Percentiles rank a stretch among this genome's conserved stretches.
Evolutionary conservation across 2,329 filamentous ascomycete species (phyloP).

Genomic region (Trichoderma citrinoviride): DNA sequence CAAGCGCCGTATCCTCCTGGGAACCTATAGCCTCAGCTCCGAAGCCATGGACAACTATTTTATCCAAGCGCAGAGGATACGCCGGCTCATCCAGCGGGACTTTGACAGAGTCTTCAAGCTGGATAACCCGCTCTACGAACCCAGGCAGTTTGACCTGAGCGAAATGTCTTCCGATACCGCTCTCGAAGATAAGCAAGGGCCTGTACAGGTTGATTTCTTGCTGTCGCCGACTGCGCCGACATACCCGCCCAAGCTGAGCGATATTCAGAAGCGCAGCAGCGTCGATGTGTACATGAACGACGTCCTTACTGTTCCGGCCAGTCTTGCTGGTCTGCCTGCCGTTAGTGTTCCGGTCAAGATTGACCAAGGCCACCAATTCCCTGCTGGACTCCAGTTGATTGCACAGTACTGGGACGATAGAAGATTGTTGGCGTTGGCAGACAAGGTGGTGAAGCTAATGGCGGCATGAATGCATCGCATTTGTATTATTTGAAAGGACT

Average conservation of each 20-base stretch:
- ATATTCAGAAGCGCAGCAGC: constrained; percentile 53
- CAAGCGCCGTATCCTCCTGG: constrained; percentile 79
- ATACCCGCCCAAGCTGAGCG: constrained; percentile 62
- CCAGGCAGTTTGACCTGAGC: constrained; percentile 55
- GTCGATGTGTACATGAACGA: constrained; percentile 89
- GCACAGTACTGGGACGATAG: constrained; percentile 79
- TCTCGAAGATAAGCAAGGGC: constrained; percentile 56
- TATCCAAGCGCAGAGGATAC: constrained; percentile 84
- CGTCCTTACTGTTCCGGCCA: constrained; percentile 92
- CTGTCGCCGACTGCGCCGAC: constrained; percentile 85
- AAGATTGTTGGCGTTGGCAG: constrained; percentile 58
- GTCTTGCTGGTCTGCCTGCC: constrained; percentile 84
- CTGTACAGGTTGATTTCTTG: constrained; percentile 74
- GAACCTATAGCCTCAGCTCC: constrained; percentile 85
- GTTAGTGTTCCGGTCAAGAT: constrained; percentile 67
- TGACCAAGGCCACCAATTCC: constrained; percentile 33
- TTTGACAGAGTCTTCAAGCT: constrained; percentile 76
- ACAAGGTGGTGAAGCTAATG: constrained; percentile 39
- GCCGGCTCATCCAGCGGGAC: constrained; percentile 78
- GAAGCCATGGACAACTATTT: constrained; percentile 96
- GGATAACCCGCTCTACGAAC: constrained; percentile 63
- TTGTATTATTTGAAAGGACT: not conserved
- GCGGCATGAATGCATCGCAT: constrained; percentile 12
- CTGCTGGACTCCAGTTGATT: constrained; percentile 67
- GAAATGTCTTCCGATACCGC: constrained; percentile 55